These are phyloP conservation scores for Brassica rapa DNA, from an alignment of 345 rosid genomes.

Conservation along the genomic window DNA sequence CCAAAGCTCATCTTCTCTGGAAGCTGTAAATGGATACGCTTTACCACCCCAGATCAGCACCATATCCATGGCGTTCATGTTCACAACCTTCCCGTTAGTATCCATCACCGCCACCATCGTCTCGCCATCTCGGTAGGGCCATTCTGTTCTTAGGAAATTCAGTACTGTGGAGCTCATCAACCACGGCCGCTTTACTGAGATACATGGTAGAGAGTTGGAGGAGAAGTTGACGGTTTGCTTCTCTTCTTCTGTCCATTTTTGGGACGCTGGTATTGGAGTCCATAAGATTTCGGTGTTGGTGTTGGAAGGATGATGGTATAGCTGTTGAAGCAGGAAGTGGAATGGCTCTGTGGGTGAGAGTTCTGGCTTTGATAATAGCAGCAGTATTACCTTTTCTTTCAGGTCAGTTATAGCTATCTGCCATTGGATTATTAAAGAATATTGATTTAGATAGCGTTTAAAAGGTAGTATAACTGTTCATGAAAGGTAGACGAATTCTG, in stretches of 20 bases:
- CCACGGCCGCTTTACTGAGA: conserved; percentile 60
- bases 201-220: conserved; percentile 64
- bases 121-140: conserved; percentile 50
- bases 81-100: conserved; percentile 51
- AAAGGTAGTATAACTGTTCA: not conserved
- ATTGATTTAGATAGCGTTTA: not conserved
- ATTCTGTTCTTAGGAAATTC: conserved; percentile 53
- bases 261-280: conserved; percentile 58
- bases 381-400: conserved; percentile 58
- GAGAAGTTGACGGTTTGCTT: conserved; percentile 42
- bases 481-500: not conserved
- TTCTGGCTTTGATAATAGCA: conserved; percentile 65
- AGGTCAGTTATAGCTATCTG: conserved; percentile 60
- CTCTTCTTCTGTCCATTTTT: conserved; percentile 59
- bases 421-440: conserved; percentile 9
- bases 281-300: conserved; percentile 53
- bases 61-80: conserved; percentile 73
- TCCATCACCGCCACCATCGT: conserved; percentile 72
- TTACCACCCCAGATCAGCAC: conserved; percentile 68
- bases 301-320: conserved; percentile 50
- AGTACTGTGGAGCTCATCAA: conserved; percentile 49
- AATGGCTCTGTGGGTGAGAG: conserved; percentile 54
- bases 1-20: conserved; percentile 72
- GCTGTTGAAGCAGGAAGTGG: conserved; percentile 62
- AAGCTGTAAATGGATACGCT: conserved; percentile 72